Base-by-base conservation (phyloP, 805 yeast genomes). In the Pichia deserticola region DNA sequence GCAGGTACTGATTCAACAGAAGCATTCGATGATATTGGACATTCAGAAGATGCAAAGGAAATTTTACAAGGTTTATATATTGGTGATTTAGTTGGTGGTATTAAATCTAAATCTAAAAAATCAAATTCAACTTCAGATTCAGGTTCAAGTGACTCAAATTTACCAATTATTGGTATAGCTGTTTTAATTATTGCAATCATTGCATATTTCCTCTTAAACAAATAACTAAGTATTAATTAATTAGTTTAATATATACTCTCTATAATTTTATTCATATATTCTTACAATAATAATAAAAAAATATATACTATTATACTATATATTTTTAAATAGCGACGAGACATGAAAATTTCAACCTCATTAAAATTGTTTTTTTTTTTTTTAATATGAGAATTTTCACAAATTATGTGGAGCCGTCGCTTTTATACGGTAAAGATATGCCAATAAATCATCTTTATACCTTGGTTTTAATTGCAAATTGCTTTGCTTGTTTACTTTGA, bases 11-110 rank as follows among this genome's bases (percentile, higher is more conserved):
- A 84, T 63, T 86, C 87, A 36, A 78, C 89, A 34, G 84, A 78
- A 61, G 81, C 84, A 29, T 84, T 84, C 61, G 79, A 78, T 57
- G 96, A 89, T 63, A 90, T 93, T 64, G 99, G 99, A 36, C 99
- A 93, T 71, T 89, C 98, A 36, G 97, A 90, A 55, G 97, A 90
- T 58, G 98, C 99, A 39, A 81, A 82, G 59, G 93, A 84, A 60
- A 74, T 84, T 58, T 73, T 93, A 60, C 74, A 70, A 42, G 80
- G 77, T 39, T 71, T 89, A 63, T 73, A 77, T 57, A 77, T 93
- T 51, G 99, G 99, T 57, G 82, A 77, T 47, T 75, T 92, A 47
- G 90, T 89, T 45, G 71, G 71, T 62, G 86, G 82, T 44, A 76
- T 77, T 38, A 63, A 58, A 13, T 51, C 54, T 8, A 50, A 60